phyloP scores from a whole-genome alignment of 2,329 filamentous ascomycete genomes.

The Pyrenophora graminea region DNA sequence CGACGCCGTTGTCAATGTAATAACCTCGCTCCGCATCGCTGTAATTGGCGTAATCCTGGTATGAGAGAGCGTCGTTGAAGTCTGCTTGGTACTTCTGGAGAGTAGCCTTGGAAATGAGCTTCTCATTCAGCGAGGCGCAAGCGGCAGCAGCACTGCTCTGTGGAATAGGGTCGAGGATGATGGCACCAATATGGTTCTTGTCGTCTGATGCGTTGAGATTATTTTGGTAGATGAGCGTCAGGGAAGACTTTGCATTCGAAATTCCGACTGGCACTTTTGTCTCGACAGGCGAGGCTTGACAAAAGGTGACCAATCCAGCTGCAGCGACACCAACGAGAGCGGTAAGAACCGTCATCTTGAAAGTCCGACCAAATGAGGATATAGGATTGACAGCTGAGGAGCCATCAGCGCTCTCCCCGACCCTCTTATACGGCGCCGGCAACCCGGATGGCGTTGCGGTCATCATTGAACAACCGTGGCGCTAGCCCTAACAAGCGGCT shows the following conservation, averaged over 20 bases:
- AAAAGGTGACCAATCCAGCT: constrained; percentile 23
- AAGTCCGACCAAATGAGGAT: not conserved
- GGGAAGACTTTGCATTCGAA: constrained; percentile 47
- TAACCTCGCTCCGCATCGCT: constrained; percentile 47
- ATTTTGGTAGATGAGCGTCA: constrained; percentile 60
- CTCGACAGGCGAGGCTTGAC: constrained; percentile 23
- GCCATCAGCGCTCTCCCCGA: not conserved
- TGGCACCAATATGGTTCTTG: constrained; percentile 57
- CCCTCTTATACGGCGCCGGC: constrained; percentile 30
- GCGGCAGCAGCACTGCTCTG: constrained; percentile 47
- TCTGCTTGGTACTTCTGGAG: constrained; percentile 52
- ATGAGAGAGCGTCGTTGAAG: constrained; percentile 53
- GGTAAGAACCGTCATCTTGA: constrained; percentile 29
- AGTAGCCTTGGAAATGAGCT: constrained; percentile 49
- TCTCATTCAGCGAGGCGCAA: constrained; percentile 56
- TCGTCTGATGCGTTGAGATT: constrained; percentile 60
- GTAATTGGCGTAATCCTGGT: constrained; percentile 51
- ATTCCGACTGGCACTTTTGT: constrained; percentile 15
- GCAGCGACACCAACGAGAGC: constrained; percentile 28
- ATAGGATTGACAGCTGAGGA: constrained; percentile 3
- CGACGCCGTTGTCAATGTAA: constrained; percentile 49
- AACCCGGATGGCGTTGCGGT: constrained; percentile 30
- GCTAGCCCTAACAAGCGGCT: constrained; percentile 22
- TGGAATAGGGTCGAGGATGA: constrained; percentile 53
- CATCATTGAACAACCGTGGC: constrained; percentile 16